These are phyloP conservation scores for Diutina rugosa DNA, from an alignment of 1,139 yeast species.

Conservation along the genomic window DNA sequence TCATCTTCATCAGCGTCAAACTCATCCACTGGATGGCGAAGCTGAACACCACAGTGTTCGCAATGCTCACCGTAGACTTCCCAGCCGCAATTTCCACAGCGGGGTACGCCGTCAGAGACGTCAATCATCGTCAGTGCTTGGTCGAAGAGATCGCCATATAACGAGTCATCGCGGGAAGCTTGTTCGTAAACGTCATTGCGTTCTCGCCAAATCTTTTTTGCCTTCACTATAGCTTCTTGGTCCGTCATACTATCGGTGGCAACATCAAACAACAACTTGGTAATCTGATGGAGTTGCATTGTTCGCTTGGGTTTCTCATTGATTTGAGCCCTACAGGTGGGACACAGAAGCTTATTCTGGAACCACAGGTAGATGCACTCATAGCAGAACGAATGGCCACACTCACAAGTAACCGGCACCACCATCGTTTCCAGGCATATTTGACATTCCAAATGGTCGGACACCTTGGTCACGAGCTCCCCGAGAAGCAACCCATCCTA, in stretches of 20 bases:
- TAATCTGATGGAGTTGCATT: constrained; percentile 26
- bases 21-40: constrained; percentile 18
- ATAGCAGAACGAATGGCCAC: constrained; percentile 36
- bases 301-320: constrained; percentile 31
- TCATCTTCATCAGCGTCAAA: constrained; percentile 3
- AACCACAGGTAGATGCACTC: constrained; percentile 42
- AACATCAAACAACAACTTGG: constrained; percentile 17
- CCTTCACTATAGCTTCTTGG: constrained; percentile 11
- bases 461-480: constrained; percentile 10
- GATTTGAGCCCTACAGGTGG: constrained; percentile 37
- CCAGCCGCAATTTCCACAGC: constrained; percentile 79
- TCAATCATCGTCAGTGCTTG: constrained; percentile 41
- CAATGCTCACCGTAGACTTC: constrained; percentile 52
- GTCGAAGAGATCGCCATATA: constrained; percentile 40
- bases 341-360: constrained; percentile 35
- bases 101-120: constrained; percentile 62
- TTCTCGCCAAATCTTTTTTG: constrained; percentile 11
- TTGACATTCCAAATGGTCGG: constrained; percentile 22
- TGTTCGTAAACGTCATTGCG: constrained; percentile 19
- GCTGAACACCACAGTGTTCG: constrained; percentile 38
- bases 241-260: constrained; percentile 14
- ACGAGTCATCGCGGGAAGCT: constrained; percentile 19
- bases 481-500: not conserved
- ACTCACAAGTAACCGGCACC: constrained; percentile 26
- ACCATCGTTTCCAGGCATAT: constrained; percentile 34